phyloP scores from a whole-genome alignment of 148 eudicot genomes.

The Heliosperma pusillum region DNA sequence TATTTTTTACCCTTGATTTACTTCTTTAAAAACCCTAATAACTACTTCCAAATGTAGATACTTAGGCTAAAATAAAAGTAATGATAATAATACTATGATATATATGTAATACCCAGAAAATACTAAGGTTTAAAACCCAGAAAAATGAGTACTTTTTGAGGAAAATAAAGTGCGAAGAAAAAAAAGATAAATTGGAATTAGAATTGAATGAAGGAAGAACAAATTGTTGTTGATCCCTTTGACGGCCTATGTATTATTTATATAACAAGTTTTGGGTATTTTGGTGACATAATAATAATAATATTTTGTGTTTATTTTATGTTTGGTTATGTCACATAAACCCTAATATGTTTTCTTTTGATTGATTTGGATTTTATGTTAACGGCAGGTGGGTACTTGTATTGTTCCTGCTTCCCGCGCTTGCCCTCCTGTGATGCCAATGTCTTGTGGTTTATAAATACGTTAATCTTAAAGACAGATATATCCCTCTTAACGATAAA shows the following conservation, averaged over 20 bases:
- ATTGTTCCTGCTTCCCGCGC: not conserved
- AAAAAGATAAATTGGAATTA: too few species aligned
- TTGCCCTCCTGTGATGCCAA: not conserved
- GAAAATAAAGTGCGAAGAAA: not conserved
- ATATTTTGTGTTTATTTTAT: not conserved
- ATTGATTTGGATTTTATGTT: not conserved
- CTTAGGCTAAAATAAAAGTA: too few species aligned
- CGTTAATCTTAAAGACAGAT: too few species aligned
- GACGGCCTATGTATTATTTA: not conserved
- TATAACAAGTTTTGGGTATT: too few species aligned
- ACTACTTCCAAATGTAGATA: not conserved
- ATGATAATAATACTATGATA: too few species aligned
- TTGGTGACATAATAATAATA: not conserved
- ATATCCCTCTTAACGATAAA: too few species aligned
- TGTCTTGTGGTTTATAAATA: too few species aligned
- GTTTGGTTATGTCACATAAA: not conserved
- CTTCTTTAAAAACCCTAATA: too few species aligned
- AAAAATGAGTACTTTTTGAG: not conserved
- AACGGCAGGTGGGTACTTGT: not conserved
- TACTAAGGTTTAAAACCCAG: not conserved
- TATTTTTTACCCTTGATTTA: slow-evolving; percentile 15
- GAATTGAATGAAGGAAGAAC: too few species aligned
- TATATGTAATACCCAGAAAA: too few species aligned
- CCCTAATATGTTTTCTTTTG: not conserved
- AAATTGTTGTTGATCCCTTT: not conserved